These are phyloP conservation scores for Rhipidocladum racemiflorum DNA, from an alignment of 176 grass and related monocot genomes.

Conservation along the genomic window DNA sequence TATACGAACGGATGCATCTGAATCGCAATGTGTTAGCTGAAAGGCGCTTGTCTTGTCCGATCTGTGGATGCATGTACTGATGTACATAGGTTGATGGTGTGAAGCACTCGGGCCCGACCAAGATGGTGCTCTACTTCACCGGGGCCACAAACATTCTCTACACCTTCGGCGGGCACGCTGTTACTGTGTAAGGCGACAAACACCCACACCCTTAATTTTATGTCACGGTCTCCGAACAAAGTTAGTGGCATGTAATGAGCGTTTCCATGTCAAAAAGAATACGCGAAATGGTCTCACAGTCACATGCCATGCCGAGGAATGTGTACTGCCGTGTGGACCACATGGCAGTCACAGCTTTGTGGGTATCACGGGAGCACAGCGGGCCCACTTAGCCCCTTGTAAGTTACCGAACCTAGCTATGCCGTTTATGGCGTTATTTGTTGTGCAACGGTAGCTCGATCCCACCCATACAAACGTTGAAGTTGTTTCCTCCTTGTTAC, in stretches of 20 bases:
- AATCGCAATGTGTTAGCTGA: neutral
- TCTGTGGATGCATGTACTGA: neutral
- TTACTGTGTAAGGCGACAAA: conserved; percentile 93
- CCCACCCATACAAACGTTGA: neutral
- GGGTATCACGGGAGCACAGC: neutral
- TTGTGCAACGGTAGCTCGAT: neutral
- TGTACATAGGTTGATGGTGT: conserved; percentile 85
- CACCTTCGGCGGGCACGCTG: conserved; percentile 97
- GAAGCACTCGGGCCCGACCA: conserved; percentile 87
- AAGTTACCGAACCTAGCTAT: neutral
- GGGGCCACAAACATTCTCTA: conserved; percentile 99
- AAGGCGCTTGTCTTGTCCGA: neutral
- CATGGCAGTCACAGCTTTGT: neutral
- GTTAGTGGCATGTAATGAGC: neutral
- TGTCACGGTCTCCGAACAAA: neutral
- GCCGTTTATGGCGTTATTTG: neutral
- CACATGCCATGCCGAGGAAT: conserved; percentile 4
- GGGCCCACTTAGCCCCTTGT: neutral
- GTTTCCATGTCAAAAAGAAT: neutral
- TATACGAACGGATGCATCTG: neutral
- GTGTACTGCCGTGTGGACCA: neutral
- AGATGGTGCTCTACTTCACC: conserved; percentile 97
- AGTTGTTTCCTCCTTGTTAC: too few relatives aligned
- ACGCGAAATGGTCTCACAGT: neutral
- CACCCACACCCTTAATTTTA: neutral